Base-by-base conservation (phyloP, 352 stramenopile species). In the Chrysophaeum taylorii region DNA sequence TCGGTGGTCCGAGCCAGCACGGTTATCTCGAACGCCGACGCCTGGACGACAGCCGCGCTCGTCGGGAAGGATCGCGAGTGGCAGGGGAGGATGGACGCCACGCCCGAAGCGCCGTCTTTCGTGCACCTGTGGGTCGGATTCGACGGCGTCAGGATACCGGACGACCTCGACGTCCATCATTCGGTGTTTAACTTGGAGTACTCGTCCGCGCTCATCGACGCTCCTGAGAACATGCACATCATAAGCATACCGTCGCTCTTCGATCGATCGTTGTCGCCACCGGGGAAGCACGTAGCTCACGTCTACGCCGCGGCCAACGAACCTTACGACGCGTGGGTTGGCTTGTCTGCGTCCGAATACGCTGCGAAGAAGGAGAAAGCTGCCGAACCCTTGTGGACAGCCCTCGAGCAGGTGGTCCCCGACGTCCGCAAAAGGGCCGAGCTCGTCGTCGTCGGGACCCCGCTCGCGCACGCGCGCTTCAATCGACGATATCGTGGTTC, bases 101-200 rank as follows among this genome's bases (percentile, higher is more conserved):
- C 63, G 70, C 70, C 76, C 50, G 81, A 85, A 77, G 87, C 83
- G 9, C 72, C 78, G 37, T 84, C 74, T 16, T 91, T 91, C 73
- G 86, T 89, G 80, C 85, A 91, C 78, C 70, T 89, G 29, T 83
- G 89, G 75, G 69, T 89, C 14, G 85, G 83, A n/a, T 85, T 91
- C 70, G 81, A 84, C 14, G 78, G 76, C 21, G 75, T 79, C 61
- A 81, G 80, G 0, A 61, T 83, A 37, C 76, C 79, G 5, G 64
- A 69, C 16, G 73, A 84, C 61, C 63, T 89, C 15, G 82, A 89
- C 50, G 84, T 80, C 66, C 85, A 89, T 69, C 84, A 91, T 70
- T 87, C 82, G 0, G 79, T 89, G 0, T 71, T 89, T 1, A 84
- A 88, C 68, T 42, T 69, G n/a, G 39, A 69, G 25, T 57, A 71